Percentiles rank a stretch among this genome's conserved stretches.
Conservation (phyloP, 2,329 filamentous ascomycete genomes). For the Ophiostoma sp. region DNA sequence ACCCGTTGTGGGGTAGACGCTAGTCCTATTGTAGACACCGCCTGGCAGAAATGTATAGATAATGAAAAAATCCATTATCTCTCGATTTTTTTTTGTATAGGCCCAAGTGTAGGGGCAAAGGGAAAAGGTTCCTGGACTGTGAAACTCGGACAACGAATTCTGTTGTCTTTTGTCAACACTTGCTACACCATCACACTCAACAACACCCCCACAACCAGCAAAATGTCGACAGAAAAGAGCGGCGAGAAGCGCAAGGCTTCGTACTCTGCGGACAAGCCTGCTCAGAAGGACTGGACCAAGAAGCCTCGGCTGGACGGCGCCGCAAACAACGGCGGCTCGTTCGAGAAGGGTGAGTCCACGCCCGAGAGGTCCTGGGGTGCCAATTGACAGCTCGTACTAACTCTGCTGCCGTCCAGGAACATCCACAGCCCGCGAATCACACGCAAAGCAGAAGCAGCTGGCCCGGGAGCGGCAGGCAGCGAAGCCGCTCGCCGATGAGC, state of each 20-base stretch:
- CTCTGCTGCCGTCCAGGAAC: neutral
- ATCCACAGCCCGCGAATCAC: conserved; percentile 70
- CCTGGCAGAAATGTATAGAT: conserved; percentile 31
- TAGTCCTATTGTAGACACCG: conserved; percentile 30
- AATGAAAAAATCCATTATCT: conserved; percentile 15
- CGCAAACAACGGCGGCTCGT: conserved; percentile 13
- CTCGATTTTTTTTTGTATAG: conserved; percentile 18
- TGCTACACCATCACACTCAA: conserved; percentile 4
- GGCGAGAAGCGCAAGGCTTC: conserved; percentile 55
- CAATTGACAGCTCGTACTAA: neutral
- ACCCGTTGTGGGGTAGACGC: conserved; percentile 12
- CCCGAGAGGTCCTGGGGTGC: no score
- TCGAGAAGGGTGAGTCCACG: conserved; percentile 19
- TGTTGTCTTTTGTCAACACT: conserved; percentile 5
- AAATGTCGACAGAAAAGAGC: conserved; percentile 47
- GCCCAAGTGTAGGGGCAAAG: neutral
- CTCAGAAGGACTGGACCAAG: conserved; percentile 42
- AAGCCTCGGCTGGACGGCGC: conserved; percentile 44
- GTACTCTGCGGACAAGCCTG: conserved; percentile 39
- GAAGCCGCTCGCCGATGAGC: conserved; percentile 86
- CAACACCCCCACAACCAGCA: conserved; percentile 18
- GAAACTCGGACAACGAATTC: neutral
- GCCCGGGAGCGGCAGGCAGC: conserved; percentile 83
- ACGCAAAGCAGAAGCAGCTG: conserved; percentile 86
- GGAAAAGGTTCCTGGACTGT: neutral